Evolutionary conservation across 805 yeast genomes (phyloP).

Genomic region (Cyberlindnera euphorbiiphila): DNA sequence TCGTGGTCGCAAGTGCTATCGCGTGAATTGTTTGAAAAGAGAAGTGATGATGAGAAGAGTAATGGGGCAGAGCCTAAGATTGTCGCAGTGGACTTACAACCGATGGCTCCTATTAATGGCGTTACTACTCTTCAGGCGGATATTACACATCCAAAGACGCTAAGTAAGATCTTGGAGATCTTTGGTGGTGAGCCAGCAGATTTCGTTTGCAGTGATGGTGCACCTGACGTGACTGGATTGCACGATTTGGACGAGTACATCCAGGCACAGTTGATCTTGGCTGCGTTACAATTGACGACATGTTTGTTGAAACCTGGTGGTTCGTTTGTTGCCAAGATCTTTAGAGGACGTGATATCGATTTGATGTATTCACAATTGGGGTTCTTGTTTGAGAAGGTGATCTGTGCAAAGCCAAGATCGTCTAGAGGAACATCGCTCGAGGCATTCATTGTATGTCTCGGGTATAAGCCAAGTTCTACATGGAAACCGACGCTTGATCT

Average conservation of each 20-base stretch:
- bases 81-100: conserved; percentile 94
- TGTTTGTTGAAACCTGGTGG: conserved; percentile 89
- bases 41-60: conserved; percentile 27
- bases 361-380: conserved; percentile 90
- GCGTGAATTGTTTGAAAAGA: conserved; percentile 51
- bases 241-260: conserved; percentile 96
- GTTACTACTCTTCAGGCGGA: conserved; percentile 93
- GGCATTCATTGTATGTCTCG: conserved; percentile 88
- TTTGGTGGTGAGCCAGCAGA: conserved; percentile 95
- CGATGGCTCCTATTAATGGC: conserved; percentile 94
- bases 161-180: conserved; percentile 65
- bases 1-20: conserved; percentile 97
- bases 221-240: conserved; percentile 97
- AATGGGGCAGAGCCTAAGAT: conserved; percentile 60
- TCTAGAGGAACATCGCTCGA: conserved; percentile 94
- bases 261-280: conserved; percentile 88
- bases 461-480: conserved; percentile 76
- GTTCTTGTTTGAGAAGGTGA: conserved; percentile 74
- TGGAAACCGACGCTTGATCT: conserved; percentile 71
- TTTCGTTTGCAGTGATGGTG: conserved; percentile 95
- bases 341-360: conserved; percentile 94
- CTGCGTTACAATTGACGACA: conserved; percentile 89
- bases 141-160: conserved; percentile 92
- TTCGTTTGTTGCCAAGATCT: conserved; percentile 90
- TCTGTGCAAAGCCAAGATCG: conserved; percentile 95